Evolutionary conservation across 768 basidiomycete species (phyloP).

Genomic region (Termitomyces sp.): DNA sequence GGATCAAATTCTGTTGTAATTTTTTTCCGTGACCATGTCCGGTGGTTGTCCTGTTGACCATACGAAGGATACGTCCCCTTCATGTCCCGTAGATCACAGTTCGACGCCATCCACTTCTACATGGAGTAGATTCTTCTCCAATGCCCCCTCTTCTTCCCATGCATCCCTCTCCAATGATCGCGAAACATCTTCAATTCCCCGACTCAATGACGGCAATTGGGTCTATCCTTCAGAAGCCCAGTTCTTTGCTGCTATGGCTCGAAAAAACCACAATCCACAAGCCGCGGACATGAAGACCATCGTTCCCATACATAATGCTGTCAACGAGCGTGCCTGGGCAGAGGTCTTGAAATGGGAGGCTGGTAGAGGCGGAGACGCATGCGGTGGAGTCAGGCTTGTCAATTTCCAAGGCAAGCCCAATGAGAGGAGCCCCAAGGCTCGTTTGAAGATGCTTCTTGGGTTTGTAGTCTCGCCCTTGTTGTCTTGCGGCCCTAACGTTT

Average conservation of each 20-base stretch:
- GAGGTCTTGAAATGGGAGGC: conserved; percentile 82
- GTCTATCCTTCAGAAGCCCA: conserved; percentile 98
- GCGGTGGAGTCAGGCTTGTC: conserved; percentile 77
- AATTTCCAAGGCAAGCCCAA: conserved; percentile 88
- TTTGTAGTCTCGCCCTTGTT: conserved; percentile 30
- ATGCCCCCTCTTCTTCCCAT: conserved; percentile 16
- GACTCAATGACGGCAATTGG: conserved; percentile 71
- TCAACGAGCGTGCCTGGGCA: conserved; percentile 90
- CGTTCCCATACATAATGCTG: conserved; percentile 98
- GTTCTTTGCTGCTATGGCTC: conserved; percentile 95
- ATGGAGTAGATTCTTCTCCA: conserved; percentile 39
- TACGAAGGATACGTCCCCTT: conserved; percentile 7
- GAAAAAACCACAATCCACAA: conserved; percentile 88
- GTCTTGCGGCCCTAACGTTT: conserved; percentile 9
- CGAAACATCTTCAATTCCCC: conserved; percentile 86
- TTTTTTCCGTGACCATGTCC: conserved; percentile 18
- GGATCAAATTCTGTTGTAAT: conserved; percentile 1
- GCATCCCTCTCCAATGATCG: conserved; percentile 61
- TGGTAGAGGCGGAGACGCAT: conserved; percentile 74
- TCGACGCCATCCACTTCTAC: conserved; percentile 21
- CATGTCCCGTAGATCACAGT: conserved; percentile 39
- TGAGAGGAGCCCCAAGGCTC: conserved; percentile 76
- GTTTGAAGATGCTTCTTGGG: conserved; percentile 83
- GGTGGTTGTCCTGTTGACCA: conserved; percentile 60
- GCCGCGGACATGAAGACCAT: conserved; percentile 91